phyloP scores from a whole-genome alignment of 305 asterid species.

The Fraxinus ornus region DNA sequence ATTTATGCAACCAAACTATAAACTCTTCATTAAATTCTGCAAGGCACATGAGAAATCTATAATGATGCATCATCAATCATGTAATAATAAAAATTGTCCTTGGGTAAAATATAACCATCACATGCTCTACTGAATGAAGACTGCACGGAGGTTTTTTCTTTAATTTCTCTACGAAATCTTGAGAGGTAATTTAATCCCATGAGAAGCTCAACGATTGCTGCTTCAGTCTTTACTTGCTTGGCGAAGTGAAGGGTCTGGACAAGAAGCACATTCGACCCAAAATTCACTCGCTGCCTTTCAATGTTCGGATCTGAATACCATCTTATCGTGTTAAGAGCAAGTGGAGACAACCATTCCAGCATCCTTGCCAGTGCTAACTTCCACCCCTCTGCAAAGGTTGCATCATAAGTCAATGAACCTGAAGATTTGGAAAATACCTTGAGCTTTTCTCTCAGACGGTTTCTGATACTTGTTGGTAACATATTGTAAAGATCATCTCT shows the following conservation, averaged over 20 bases:
- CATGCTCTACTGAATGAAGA: constrained; percentile 32
- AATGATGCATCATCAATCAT: constrained; percentile 13
- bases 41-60: neutral
- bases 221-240: constrained; percentile 35
- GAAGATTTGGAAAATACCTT: constrained; percentile 39
- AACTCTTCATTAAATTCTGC: neutral
- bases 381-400: constrained; percentile 72
- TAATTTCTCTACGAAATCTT: constrained; percentile 32
- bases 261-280: constrained; percentile 60
- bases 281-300: constrained; percentile 47
- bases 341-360: constrained; percentile 81
- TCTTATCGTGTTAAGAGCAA: constrained; percentile 70
- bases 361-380: constrained; percentile 50
- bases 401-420: constrained; percentile 47
- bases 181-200: constrained; percentile 43
- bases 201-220: constrained; percentile 38
- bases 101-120: constrained; percentile 21
- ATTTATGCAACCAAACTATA: neutral
- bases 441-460: constrained; percentile 57
- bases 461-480: constrained; percentile 66
- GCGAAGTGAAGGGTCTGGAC: constrained; percentile 82
- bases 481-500: constrained; percentile 73
- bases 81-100: constrained; percentile 13
- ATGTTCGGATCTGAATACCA: constrained; percentile 81
- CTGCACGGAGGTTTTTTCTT: constrained; percentile 26